phyloP scores from a whole-genome alignment of 352 stramenopile species.

The Globisporangium paddicum region DNA sequence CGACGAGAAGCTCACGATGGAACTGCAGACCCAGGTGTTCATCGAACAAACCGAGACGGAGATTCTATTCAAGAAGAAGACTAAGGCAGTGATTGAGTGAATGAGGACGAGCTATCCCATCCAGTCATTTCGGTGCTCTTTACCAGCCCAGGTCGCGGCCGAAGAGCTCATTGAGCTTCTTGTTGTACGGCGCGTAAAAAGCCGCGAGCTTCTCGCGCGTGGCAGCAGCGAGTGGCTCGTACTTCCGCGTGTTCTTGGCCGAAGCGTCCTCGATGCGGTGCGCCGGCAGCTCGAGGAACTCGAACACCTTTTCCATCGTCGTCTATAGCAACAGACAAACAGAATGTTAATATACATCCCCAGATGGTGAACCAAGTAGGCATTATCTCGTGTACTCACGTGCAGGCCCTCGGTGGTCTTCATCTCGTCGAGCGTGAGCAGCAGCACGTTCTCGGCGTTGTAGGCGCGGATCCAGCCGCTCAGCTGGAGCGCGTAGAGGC shows the following conservation, averaged over 20 bases:
- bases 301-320: conserved; percentile 82
- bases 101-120: neutral
- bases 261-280: conserved; percentile 75
- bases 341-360: conserved; percentile 15
- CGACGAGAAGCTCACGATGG: conserved; percentile 23
- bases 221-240: conserved; percentile 57
- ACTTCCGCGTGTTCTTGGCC: conserved; percentile 87
- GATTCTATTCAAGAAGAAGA: conserved; percentile 46
- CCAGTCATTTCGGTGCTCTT: conserved; percentile 13
- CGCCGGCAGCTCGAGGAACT: conserved; percentile 79
- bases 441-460: conserved; percentile 83
- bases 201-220: conserved; percentile 53
- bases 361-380: no score
- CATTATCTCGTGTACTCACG: no score
- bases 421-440: conserved; percentile 94
- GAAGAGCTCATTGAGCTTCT: conserved; percentile 64
- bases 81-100: neutral
- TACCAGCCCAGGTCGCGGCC: conserved; percentile 60
- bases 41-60: conserved; percentile 60
- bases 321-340: conserved; percentile 27
- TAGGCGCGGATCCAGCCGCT: conserved; percentile 91
- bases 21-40: conserved; percentile 38
- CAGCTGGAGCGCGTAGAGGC: conserved; percentile 95
- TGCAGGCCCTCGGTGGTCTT: conserved; percentile 62
- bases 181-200: conserved; percentile 85